Conservation (phyloP, 192 early-diverging fungal genomes). For the Rhizophagus clarus region DNA sequence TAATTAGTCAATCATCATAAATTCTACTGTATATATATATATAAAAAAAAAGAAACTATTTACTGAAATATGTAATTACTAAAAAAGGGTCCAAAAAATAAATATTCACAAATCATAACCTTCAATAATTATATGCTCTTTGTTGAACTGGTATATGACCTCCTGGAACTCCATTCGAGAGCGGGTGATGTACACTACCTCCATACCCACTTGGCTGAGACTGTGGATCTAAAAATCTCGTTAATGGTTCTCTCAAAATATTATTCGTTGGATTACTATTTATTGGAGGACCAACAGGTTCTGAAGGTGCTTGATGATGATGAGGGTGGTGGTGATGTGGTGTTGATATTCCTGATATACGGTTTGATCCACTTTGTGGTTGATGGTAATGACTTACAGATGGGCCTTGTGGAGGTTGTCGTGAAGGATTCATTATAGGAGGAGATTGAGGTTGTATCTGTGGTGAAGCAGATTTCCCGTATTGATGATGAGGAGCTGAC, state of each 20-base stretch:
- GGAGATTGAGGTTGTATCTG: neutral
- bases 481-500: neutral
- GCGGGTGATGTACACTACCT: neutral
- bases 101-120: no score
- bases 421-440: neutral
- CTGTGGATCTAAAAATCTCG: neutral
- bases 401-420: neutral
- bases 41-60: neutral
- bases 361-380: neutral
- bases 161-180: neutral
- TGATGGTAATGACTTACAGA: neutral
- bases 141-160: neutral
- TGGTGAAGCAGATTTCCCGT: neutral
- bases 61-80: no score
- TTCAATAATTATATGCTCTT: neutral
- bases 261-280: neutral
- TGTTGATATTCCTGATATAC: neutral
- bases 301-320: neutral
- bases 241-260: constrained; percentile 5
- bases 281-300: neutral
- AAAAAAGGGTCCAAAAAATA: no score
- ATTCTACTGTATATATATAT: neutral
- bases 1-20: neutral
- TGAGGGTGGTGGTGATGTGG: constrained; percentile 1
- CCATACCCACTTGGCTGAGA: neutral